Base-by-base conservation (phyloP, 352 stramenopile species). In the Blastocystis hominis region DNA sequence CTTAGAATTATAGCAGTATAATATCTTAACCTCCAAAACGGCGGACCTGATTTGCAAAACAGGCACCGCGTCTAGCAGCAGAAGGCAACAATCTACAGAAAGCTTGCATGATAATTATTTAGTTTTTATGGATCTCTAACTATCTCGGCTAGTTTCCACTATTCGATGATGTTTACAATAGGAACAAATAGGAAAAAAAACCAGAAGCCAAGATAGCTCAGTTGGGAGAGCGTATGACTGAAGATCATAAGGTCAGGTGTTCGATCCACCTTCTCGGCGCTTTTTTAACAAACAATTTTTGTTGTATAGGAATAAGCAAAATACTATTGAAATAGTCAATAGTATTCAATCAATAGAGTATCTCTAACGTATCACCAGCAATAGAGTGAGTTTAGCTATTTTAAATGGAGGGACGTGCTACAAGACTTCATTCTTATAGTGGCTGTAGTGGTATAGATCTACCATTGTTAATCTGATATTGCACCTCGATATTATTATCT, bases 181-280 rank as follows among this genome's bases (percentile, higher is more conserved):
- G 15, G 40, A 40, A 46, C 17, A 84, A 64, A 5, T 44, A 13
- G 50, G 54, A 68, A 66, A 0, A 6, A 6, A 0, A 0, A 9
- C 3, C 30, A 56, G 50, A 69, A 84, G 72, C 72, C 72, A 84
- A 84, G 72, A 84, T 84, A 84, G 72, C 72, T 84, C 72, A 84
- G 72, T 84, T 84, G 72, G 72, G 72, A 84, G 72, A 84, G 72
- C 72, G 72, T 84, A 84, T 84, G 72, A 84, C 72, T 84, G 72
- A 84, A 84, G 72, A 84, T 84, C 72, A 84, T 84, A 84, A 84
- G 72, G 72, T 84, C 72, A 84, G 72, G 72, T 84, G 72, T 84
- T 84, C 72, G 72, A 84, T 84, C 72, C 72, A 84, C 72, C 72
- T 84, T 84, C 72, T 84, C 72, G 72, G 72, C 72, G 72, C 50